A percentile compares a stretch with the other conserved stretches of the same genome.
Conservation (phyloP, 129 eudicot genomes). For the Flaveria ramosissima region DNA sequence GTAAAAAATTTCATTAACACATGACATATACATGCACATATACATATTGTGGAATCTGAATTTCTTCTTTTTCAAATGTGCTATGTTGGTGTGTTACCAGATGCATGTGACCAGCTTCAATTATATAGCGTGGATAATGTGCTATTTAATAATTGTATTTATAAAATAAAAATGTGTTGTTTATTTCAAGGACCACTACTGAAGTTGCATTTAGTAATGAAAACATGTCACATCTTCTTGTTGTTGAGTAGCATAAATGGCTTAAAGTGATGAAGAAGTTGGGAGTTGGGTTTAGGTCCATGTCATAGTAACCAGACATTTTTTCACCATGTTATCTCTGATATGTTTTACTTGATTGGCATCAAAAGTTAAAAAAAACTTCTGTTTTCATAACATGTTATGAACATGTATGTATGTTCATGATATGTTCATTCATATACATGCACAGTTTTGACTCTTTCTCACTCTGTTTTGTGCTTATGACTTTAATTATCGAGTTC, state of each 20-base stretch:
- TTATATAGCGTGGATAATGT: slow-evolving; percentile 31
- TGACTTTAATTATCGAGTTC: neutral
- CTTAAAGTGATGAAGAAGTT: slow-evolving; percentile 37
- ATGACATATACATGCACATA: slow-evolving; percentile 18
- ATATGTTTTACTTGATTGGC: slow-evolving; percentile 33
- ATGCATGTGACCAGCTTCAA: slow-evolving; percentile 31
- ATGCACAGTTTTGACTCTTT: neutral
- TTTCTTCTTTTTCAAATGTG: slow-evolving; percentile 19
- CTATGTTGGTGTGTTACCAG: slow-evolving; percentile 34
- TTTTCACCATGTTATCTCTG: slow-evolving; percentile 37
- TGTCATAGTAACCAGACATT: slow-evolving; percentile 45
- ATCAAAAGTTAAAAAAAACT: slow-evolving; percentile 28
- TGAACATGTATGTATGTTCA: slow-evolving; percentile 12
- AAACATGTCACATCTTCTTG: slow-evolving; percentile 41
- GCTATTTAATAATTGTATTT: slow-evolving; percentile 25
- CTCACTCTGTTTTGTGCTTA: neutral
- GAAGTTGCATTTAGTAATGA: slow-evolving; percentile 19
- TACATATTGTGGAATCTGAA: slow-evolving; percentile 8
- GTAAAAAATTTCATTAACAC: slow-evolving; percentile 26
- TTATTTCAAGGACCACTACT: slow-evolving; percentile 32
- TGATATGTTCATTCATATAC: neutral
- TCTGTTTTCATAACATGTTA: slow-evolving; percentile 16
- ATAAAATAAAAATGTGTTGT: slow-evolving; percentile 26
- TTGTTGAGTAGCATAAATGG: slow-evolving; percentile 37
- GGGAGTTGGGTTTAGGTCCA: slow-evolving; percentile 40